Conservation (phyloP, 2,329 filamentous ascomycete species). For the Calcarisporium arbuscula region DNA sequence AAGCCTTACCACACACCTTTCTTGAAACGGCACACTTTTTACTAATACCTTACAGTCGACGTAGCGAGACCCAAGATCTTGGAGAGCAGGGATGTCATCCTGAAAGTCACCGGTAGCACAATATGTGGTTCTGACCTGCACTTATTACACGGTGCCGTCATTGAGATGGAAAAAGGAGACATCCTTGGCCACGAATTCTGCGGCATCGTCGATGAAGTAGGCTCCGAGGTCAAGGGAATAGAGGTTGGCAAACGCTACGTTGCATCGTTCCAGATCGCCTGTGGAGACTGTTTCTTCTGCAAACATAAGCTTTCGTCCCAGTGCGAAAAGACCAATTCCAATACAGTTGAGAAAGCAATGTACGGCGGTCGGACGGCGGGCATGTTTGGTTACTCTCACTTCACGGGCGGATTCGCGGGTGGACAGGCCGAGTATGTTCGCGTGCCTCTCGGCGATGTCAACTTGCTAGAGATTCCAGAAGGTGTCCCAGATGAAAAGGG, state of each 20-base stretch:
- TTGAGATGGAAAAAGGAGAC: conserved; percentile 57
- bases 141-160: conserved; percentile 47
- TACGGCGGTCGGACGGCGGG: conserved; percentile 73
- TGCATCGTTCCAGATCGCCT: conserved; percentile 80
- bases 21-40: neutral
- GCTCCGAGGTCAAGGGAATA: conserved; percentile 46
- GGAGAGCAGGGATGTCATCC: conserved; percentile 69
- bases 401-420: conserved; percentile 81
- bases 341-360: conserved; percentile 64
- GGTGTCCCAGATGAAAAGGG: conserved; percentile 79
- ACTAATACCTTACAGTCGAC: conserved; percentile 38
- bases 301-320: conserved; percentile 70
- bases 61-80: conserved; percentile 65
- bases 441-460: conserved; percentile 74
- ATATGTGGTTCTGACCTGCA: conserved; percentile 55
- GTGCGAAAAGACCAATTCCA: conserved; percentile 74
- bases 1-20: neutral
- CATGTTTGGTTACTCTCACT: conserved; percentile 68
- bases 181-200: conserved; percentile 62
- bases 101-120: conserved; percentile 64
- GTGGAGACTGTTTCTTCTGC: conserved; percentile 69
- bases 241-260: conserved; percentile 65
- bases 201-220: conserved; percentile 49
- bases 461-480: conserved; percentile 72
- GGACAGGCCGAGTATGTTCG: conserved; percentile 84